These are phyloP conservation scores for Amauroascus niger DNA, from an alignment of 2,329 filamentous ascomycete species.

Conservation along the genomic window DNA sequence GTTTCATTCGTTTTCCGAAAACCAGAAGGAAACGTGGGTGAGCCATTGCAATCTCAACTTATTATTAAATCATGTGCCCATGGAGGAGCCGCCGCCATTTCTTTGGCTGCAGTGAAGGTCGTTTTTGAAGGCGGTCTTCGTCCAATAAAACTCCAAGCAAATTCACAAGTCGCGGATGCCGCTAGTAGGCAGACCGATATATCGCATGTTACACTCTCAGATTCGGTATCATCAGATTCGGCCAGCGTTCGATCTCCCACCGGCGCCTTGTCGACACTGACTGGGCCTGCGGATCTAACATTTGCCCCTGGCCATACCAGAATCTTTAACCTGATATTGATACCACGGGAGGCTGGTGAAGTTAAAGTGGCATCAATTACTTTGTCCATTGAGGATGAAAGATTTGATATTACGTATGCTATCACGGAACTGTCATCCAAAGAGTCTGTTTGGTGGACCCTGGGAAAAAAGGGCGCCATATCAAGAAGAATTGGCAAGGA, in stretches of 20 bases:
- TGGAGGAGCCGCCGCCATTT: conserved; percentile 38
- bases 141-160: conserved; percentile 34
- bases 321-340: conserved; percentile 61
- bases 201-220: conserved; percentile 25
- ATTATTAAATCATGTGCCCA: conserved; percentile 43
- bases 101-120: conserved; percentile 41
- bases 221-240: conserved; percentile 19
- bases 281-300: conserved; percentile 53
- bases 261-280: conserved; percentile 35
- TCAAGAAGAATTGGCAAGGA: conserved; percentile 37
- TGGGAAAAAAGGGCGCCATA: conserved; percentile 28
- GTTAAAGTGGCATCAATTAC: conserved; percentile 56
- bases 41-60: conserved; percentile 48
- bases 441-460: conserved; percentile 37
- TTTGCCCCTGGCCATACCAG: conserved; percentile 58
- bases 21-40: conserved; percentile 50
- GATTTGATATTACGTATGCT: conserved; percentile 59
- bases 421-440: conserved; percentile 38
- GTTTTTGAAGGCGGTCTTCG: conserved; percentile 45
- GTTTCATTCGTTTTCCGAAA: conserved; percentile 46
- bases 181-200: conserved; percentile 23
- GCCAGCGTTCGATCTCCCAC: conserved; percentile 27
- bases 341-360: conserved; percentile 73
- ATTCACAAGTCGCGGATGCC: conserved; percentile 22
- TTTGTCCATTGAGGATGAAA: conserved; percentile 53